Base-by-base conservation (phyloP, 2,329 filamentous ascomycete species). In the Aaosphaeria pasadenensis region DNA sequence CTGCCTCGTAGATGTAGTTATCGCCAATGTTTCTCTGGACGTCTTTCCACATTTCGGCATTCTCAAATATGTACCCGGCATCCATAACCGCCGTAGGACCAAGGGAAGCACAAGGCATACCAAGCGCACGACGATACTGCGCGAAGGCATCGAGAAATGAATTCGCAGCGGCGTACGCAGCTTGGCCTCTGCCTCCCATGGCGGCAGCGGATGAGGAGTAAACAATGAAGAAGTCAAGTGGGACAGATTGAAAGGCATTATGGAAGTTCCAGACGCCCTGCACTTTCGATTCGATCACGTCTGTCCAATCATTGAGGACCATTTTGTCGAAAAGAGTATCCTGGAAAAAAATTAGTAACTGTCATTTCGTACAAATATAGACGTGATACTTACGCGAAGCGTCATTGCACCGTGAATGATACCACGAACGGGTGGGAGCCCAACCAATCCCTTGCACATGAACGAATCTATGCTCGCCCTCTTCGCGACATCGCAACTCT, bases 141-240 rank as follows among this genome's bases (percentile, higher is more conserved):
- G 59, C 54, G 28, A 65, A 60, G 28, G 54, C 57, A 40, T 67
- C 58, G n/a, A 66, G 59, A 48, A 66, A 67, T 2, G 55, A 55
- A 51, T 78, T 78, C 2, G 72, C 75, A 1, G 76, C 74, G 0
- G 63, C 58, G 48, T 80, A 80, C 46, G 69, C 73, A 6, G 67
- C 55, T 50, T 81, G 77, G 1, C 69, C 70, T 40, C 47, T 47
- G 29, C 60, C 60, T 4, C 64, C 64, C 33, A 56, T 41, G 31
- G 60, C 52, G 7, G 48, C 55, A 6, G 56, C 53, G n/a, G 59
- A 51, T 0, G 66, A 71, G 1, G 68, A 71, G 40, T 67, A 62
- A n/a, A 68, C 42, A 39, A 72, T 55, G 52, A 74, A 73, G 54
- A 72, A 73, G 33, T 73, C 69, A 1, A 73, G 57, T 9, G 33